Evolutionary conservation across 2,329 filamentous ascomycete species (phyloP), one percentile per base, ranked within the genome.

Genomic region (Sporothrix pallida): DNA sequence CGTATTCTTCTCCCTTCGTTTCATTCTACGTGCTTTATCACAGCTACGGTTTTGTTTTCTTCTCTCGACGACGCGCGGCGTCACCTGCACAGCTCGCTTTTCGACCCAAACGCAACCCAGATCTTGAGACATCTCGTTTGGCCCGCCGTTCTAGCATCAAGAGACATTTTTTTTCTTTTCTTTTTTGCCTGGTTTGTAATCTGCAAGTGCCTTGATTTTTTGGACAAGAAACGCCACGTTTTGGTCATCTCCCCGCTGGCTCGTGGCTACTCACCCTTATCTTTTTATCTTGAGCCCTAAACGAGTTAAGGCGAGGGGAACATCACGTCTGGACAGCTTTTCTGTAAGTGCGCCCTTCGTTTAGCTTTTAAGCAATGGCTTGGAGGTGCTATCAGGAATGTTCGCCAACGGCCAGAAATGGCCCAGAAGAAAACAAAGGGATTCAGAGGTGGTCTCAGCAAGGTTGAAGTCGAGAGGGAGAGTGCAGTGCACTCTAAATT

Each of bases 371-470:
- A 26, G 3, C 23, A 26, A 26, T 26, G 23, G 23, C 23, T 26
- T 26, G 23, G 23, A 26, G 23, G 23, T 26, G 23, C 23, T 26
- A 26, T 26, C 23, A 26, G 23, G 23, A n/a, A n/a, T 56, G 52
- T 23, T 23, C n/a, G 12, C 8, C n/a, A 10, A 56, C n/a, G n/a
- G 2, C 23, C 9, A 23, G 23, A 56, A 56, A 56, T 23, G 52
- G 52, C 52, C n/a, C n/a, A 56, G 23, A 56, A 23, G 52, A 56
- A 56, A 56, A 56, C 52, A 56, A 23, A 23, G 52, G 52, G 52
- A 26, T 10, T 56, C 48, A 50, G 48, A 9, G n/a, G 23, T n/a
- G 52, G 52, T 23, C 52, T 56, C 52, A 23, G 52, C 12, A 20
- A 5, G 1, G 7, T 7, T n/a, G 8, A 56, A 20, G 52, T 8